Evolutionary conservation across 176 grass and related monocot genomes (phyloP), one percentile per base, ranked within the genome.

Genomic region (Carex cristatella): DNA sequence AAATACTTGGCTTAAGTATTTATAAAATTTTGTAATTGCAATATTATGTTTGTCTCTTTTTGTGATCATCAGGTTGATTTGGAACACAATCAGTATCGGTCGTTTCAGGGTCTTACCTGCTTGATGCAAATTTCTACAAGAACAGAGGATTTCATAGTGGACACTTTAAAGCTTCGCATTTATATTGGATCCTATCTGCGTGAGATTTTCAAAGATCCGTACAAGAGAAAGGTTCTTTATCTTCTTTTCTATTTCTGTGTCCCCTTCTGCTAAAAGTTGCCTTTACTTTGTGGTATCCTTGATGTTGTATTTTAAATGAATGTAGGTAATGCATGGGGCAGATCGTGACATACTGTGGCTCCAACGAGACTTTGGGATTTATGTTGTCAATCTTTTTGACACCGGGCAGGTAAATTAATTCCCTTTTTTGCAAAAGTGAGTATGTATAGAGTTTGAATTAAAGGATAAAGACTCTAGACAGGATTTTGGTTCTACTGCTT

Each of bases 101-200:
- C 96, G 83, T 99, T 94, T 94, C 96, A 94, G 86, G 96, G 96
- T 65, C 80, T 99, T 81, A 99, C 96, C 66, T 99, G 96, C 85
- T 89, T 99, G 87, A 95, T 99, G 96, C 96, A 99, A 85, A 94
- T 99, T 80, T 99, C 96, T 90, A 99, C 96, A 81, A 99, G 96
- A 92, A 92, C 88, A 66, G 93, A 99, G 62, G 90, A 99, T 80
- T 99, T 94, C 88, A 81, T 99, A 72, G 86, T 99, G 64, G 96
- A 95, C 79, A 95, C 96, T 69, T 88, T 99, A 65, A 99, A 99
- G 71, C 90, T 99, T 78, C 91, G 91, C 49, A 94, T 99, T 81
- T 88, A 88, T 84, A 85, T 94, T 61, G 93, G 93, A 67, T 82
- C 85, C 69, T 92, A 95, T 82, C 69, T 98, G 81, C 89, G 80